Evolutionary conservation across 2,329 filamentous ascomycete species (phyloP), one percentile per base, ranked within the genome.

Genomic region (Colletotrichum sojae): DNA sequence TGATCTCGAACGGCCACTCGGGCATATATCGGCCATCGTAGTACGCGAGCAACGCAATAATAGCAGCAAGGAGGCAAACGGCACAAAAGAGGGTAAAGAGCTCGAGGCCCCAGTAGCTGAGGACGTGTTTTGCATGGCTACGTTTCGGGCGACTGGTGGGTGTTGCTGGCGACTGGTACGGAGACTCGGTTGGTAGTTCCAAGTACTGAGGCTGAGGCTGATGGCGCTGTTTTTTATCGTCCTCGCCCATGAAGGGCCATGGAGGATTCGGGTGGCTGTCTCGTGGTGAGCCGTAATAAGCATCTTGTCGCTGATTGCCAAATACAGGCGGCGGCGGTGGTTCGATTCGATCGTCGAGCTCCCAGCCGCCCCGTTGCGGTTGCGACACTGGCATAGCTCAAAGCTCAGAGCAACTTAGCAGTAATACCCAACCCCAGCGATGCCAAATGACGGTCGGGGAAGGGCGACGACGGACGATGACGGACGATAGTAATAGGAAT

Each of bases 1-100:
- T 75, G 62, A 74, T 73, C 25, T 70, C 60, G 60, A 71, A 72
- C 2, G 73, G 73, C 73, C 73, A 75, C 5, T 74, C 61, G 3
- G 73, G 73, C 66, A 66, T 66, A 49, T 66, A 69, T 3, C 51
- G 54, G 43, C 66, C 62, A 15, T 69, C 49, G 22, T 69, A 69
- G 49, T 60, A 48, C 4, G 66, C 62, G 6, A 69, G 62, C 1
- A 69, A 43, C 18, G 62, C 22, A n/a, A 69, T 31, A 18, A 66
- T 69, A 27, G 66, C 61, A 31, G 49, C 54, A 13, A 69, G 49
- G 3, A 66, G 66, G 2, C 48, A 45, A 12, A 69, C 25, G 1
- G 66, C 62, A 6, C 49, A 12, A 10, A 56, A 51, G 13, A 69
- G 27, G 2, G 62, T 69, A 31, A 59, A 12, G 12, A 69, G 56